Evolutionary conservation across 495 filamentous ascomycete species (phyloP), one percentile per base, ranked within the genome.

Genomic region (Penicillium bovifimosum): DNA sequence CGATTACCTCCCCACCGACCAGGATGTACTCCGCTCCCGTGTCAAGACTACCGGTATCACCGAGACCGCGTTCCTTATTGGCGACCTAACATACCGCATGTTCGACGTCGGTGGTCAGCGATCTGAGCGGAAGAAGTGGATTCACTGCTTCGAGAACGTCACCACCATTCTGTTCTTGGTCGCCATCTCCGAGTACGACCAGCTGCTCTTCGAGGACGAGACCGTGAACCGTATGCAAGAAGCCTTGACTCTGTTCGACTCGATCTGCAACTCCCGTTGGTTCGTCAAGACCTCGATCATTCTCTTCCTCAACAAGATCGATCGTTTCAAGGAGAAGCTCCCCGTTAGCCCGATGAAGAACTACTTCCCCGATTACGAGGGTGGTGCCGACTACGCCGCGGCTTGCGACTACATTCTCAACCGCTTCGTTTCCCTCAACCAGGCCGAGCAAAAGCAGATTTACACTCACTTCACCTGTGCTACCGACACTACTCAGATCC

Each of bases 51-150:
- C 93, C 43, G 95, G 93, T 83, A 97, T 99, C 64, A 99, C 90
- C 14, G 93, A 99, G 75, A 97, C 93, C 16, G 93, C 91, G 40
- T 99, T 99, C 74, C 92, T 95, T 66, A 95, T 97, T 58, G 95
- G 93, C 54, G 90, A 96, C 62, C 76, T 99, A 64, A 97, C 91
- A 28, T 99, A 96, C 76, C 85, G 95, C 50, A 99, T 99, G 93
- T 97, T 97, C 76, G 93, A 99, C 69, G 93, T 99, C 29, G 93
- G 93, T 79, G 93, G 93, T 63, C 93, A 97, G 74, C 86, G 93
- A 61, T 97, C 95, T 1, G 93, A 99, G 73, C 87, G 93, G 58
- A 99, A 99, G 86, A 99, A 99, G 86, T 99, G 93, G 93, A 99
- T 99, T 53, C 93, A 99, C 77, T 96, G 92, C 78, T 98, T 98